Evolutionary conservation across 1,284 basidiomycete genomes (phyloP).

Genomic region (Mycosarcoma mackinlayi): DNA sequence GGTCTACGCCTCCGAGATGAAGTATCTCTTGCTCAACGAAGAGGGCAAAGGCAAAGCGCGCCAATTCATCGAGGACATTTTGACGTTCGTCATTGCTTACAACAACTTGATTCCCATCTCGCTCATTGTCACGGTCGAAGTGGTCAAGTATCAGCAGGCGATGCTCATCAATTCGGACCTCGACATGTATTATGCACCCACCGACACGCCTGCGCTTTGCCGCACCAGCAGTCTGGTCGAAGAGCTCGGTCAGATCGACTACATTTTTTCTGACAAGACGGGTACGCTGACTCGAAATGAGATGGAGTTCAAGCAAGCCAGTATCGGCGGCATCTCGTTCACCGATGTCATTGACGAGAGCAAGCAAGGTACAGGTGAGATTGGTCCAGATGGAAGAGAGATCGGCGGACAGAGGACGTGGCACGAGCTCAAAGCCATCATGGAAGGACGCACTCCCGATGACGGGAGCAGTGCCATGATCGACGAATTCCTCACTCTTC

Average conservation of each 20-base stretch:
- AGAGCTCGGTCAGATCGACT: slow-evolving; percentile 98
- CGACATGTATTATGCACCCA: slow-evolving; percentile 83
- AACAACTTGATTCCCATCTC: slow-evolving; percentile 99
- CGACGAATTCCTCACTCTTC: slow-evolving; percentile 86
- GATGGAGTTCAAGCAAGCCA: slow-evolving; percentile 96
- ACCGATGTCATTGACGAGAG: slow-evolving; percentile 87
- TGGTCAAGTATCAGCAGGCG: slow-evolving; percentile 98
- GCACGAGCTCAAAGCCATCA: slow-evolving; percentile 76
- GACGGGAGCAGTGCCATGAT: slow-evolving; percentile 73
- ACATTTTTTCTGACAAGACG: slow-evolving; percentile 98
- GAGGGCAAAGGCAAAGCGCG: slow-evolving; percentile 62
- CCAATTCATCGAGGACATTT: slow-evolving; percentile 78
- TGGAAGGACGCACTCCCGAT: slow-evolving; percentile 69
- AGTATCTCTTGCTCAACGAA: slow-evolving; percentile 59
- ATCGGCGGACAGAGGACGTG: slow-evolving; percentile 79
- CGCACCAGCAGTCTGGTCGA: slow-evolving; percentile 97
- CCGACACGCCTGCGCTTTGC: slow-evolving; percentile 95
- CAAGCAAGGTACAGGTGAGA: slow-evolving; percentile 74
- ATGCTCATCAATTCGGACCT: slow-evolving; percentile 93
- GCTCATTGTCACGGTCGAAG: slow-evolving; percentile 98
- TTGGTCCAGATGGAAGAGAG: slow-evolving; percentile 62
- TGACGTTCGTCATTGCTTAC: slow-evolving; percentile 98
- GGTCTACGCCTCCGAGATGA: slow-evolving; percentile 53
- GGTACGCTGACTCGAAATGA: slow-evolving; percentile 95
- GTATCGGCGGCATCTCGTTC: slow-evolving; percentile 87